phyloP scores from a whole-genome alignment of 306 rosid species.

The Quercus rubra region DNA sequence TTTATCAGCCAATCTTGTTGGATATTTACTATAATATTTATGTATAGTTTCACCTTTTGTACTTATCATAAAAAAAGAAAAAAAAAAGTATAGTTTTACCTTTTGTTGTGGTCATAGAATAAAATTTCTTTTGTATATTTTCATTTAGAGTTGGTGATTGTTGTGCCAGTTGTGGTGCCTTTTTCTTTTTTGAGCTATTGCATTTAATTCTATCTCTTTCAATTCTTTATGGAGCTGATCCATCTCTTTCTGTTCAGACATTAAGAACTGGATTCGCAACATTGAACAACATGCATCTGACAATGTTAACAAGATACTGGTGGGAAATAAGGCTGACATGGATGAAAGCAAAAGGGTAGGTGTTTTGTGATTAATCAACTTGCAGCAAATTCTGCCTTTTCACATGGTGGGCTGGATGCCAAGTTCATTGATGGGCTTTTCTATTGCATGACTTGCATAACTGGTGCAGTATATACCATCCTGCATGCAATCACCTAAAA shows the following conservation, averaged over 20 bases:
- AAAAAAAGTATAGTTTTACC: background rate
- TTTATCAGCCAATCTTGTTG: background rate
- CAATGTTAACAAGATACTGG: conserved; percentile 77
- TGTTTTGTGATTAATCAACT: conserved; percentile 1
- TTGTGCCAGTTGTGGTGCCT: background rate
- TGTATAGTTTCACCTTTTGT: background rate
- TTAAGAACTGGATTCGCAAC: conserved; percentile 87
- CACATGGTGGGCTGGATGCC: conserved; percentile 2
- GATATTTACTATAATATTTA: background rate
- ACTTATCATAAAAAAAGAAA: too few relatives aligned
- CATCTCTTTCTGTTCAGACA: conserved; percentile 46
- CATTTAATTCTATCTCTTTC: background rate
- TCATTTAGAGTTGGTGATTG: background rate
- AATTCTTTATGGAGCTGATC: conserved; percentile 8
- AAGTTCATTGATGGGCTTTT: background rate
- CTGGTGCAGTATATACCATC: conserved; percentile 1
- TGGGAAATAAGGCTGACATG: conserved; percentile 89
- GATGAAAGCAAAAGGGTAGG: conserved; percentile 83
- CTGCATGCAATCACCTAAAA: background rate
- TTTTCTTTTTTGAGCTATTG: background rate
- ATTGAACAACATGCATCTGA: conserved; percentile 85
- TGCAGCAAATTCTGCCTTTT: conserved; percentile 4
- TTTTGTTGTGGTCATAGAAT: background rate
- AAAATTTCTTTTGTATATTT: too few relatives aligned
- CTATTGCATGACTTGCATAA: background rate